Conservation (phyloP, 2,329 filamentous ascomycete genomes). For the Lecanicillium sp. region DNA sequence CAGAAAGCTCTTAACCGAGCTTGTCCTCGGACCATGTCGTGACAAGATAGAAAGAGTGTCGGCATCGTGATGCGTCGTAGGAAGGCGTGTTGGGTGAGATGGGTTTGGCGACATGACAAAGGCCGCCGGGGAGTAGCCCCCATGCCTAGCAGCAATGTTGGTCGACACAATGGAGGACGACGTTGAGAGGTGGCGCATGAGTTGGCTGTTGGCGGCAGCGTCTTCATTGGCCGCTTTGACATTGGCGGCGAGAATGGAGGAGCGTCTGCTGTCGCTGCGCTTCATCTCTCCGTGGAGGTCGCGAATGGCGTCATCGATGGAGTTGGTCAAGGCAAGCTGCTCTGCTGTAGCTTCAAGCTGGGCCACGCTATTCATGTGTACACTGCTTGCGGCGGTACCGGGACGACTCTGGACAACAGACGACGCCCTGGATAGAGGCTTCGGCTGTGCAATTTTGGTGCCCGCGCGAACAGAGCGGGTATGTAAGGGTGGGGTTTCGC, state of each 20-base stretch:
- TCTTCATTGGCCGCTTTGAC: constrained; percentile 20
- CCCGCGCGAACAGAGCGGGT: constrained; percentile 35
- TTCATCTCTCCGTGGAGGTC: constrained; percentile 66
- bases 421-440: constrained; percentile 40
- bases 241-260: constrained; percentile 50
- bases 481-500: constrained; percentile 18
- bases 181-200: constrained; percentile 39
- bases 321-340: constrained; percentile 64
- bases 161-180: constrained; percentile 60
- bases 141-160: constrained; percentile 58
- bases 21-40: constrained; percentile 47
- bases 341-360: constrained; percentile 70
- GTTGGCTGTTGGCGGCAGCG: constrained; percentile 16
- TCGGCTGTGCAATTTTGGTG: constrained; percentile 30
- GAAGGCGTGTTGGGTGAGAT: constrained; percentile 49
- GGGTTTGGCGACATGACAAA: constrained; percentile 61
- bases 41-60: constrained; percentile 34
- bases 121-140: constrained; percentile 61
- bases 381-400: constrained; percentile 53
- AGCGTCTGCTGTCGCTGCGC: constrained; percentile 58
- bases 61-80: constrained; percentile 32
- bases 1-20: constrained; percentile 41
- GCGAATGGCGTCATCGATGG: constrained; percentile 71
- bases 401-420: constrained; percentile 53
- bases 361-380: constrained; percentile 61